Percentiles rank a stretch among this genome's conserved stretches.
Conservation (phyloP, 768 basidiomycete genomes). For the Pulveroboletus sp. region DNA sequence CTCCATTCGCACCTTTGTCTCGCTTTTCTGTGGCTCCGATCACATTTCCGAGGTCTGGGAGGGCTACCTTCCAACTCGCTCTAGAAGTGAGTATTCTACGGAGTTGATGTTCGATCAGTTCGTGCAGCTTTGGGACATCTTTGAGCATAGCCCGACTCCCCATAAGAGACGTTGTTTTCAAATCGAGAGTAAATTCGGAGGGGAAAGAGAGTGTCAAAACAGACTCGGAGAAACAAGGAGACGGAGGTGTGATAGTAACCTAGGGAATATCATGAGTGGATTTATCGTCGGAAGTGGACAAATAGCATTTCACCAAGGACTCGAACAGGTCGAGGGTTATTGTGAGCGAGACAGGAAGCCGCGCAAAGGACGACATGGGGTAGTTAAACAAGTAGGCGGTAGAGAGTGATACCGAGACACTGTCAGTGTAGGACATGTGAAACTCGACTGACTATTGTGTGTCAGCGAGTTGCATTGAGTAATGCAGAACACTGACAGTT, state of each 20-base stretch:
- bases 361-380: constrained; percentile 78
- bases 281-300: neutral
- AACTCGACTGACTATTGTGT: constrained; percentile 71
- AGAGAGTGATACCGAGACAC: constrained; percentile 76
- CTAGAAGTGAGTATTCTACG: constrained; percentile 57
- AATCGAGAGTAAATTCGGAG: constrained; percentile 82
- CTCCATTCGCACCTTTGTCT: constrained; percentile 5
- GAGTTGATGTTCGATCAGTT: constrained; percentile 86
- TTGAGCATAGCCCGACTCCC: constrained; percentile 97
- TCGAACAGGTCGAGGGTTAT: constrained; percentile 75
- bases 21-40: constrained; percentile 29
- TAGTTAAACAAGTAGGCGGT: constrained; percentile 85
- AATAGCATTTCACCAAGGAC: constrained; percentile 48
- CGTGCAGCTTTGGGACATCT: constrained; percentile 96
- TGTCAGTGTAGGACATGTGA: constrained; percentile 82
- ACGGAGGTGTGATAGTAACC: constrained; percentile 66
- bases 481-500: constrained; percentile 28
- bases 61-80: constrained; percentile 63
- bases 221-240: constrained; percentile 50
- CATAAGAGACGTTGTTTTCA: constrained; percentile 88
- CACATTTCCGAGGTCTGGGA: constrained; percentile 58
- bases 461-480: constrained; percentile 11
- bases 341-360: constrained; percentile 77
- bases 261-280: constrained; percentile 25
- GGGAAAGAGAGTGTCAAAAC: constrained; percentile 71